phyloP scores from a whole-genome alignment of 208 protist genomes.

The Porcisia hertigi region DNA sequence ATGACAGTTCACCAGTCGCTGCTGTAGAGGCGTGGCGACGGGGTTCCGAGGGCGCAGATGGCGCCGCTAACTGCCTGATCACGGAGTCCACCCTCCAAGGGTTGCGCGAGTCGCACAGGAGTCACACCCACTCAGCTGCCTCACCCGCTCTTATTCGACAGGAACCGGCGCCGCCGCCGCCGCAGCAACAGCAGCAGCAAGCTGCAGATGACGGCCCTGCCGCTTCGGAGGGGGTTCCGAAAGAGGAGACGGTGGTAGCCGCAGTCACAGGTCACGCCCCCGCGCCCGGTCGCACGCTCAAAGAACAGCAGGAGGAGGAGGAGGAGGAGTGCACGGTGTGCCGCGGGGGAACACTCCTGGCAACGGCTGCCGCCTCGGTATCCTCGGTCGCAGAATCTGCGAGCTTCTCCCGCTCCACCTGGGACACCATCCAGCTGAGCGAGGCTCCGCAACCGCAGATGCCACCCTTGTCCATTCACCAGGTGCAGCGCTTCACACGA shows the following conservation, averaged over 20 bases:
- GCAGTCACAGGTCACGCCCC: background rate
- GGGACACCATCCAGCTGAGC: constrained; percentile 29
- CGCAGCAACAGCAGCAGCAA: background rate
- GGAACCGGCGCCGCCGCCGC: background rate
- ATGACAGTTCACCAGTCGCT: constrained; percentile 1
- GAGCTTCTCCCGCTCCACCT: constrained; percentile 24
- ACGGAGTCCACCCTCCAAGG: constrained; percentile 11
- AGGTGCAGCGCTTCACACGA: constrained; percentile 64
- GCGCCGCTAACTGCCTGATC: constrained; percentile 17
- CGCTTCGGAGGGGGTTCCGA: background rate
- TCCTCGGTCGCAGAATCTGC: constrained; percentile 2
- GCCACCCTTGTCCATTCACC: constrained; percentile 55
- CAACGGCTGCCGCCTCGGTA: background rate
- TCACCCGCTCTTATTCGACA: background rate
- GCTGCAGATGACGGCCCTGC: background rate
- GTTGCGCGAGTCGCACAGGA: constrained; percentile 1
- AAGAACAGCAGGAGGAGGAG: constrained; percentile 6
- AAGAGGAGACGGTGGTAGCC: background rate
- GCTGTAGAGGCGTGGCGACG: constrained; percentile 17
- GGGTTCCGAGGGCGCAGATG: background rate
- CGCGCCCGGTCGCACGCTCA: background rate
- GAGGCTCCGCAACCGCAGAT: constrained; percentile 43
- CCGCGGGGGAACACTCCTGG: background rate
- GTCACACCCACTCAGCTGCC: background rate
- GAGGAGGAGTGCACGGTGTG: constrained; percentile 8